These are phyloP conservation scores for Podaxis mareebaensis DNA, from an alignment of 768 basidiomycete species.

Conservation along the genomic window DNA sequence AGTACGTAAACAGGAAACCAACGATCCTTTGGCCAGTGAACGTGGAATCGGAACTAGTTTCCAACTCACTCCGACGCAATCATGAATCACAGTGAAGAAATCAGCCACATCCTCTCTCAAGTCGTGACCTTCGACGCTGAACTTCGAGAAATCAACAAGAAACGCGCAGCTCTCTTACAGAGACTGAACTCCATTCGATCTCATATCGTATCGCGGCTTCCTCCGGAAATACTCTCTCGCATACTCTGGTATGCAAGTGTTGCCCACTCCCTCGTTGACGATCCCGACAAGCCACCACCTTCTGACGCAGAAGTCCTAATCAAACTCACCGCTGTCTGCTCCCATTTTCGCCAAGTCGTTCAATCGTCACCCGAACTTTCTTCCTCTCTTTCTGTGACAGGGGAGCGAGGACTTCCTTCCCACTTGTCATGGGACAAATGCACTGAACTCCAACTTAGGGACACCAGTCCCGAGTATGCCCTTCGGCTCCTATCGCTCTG, in stretches of 20 bases:
- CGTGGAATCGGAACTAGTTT: too few species aligned
- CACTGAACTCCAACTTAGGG: background rate
- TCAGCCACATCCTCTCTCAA: background rate
- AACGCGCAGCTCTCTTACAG: background rate
- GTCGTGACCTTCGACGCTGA: background rate
- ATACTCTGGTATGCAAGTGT: background rate
- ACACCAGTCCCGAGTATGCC: background rate
- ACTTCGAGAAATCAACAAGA: background rate
- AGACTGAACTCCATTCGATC: background rate
- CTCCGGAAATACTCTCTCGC: background rate
- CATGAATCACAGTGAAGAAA: background rate
- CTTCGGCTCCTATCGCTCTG: background rate
- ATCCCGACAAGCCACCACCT: background rate
- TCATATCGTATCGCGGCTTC: background rate
- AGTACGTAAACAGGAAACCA: too few species aligned
- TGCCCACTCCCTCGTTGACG: background rate
- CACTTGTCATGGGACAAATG: background rate
- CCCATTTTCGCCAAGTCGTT: background rate
- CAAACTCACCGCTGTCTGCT: background rate
- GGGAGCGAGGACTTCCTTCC: background rate
- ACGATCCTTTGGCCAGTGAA: too few species aligned
- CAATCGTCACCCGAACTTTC: background rate
- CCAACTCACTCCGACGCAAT: background rate
- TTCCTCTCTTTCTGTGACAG: too few species aligned
- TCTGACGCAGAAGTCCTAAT: background rate